Conservation (phyloP, 2,329 filamentous ascomycete species). For the Fusarium longipes region DNA sequence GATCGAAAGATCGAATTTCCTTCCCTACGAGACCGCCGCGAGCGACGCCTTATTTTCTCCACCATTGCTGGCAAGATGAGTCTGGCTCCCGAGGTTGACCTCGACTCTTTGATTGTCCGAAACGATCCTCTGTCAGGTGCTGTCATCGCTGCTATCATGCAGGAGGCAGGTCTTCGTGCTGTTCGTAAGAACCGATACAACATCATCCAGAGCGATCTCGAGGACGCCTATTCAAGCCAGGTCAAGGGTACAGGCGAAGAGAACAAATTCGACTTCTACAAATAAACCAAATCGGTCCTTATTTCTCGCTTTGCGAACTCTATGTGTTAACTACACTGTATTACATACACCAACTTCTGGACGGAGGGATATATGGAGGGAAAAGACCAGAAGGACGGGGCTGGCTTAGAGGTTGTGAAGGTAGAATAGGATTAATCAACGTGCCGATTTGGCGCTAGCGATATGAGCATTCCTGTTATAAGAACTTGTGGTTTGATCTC, state of each 20-base stretch:
- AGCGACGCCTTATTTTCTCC: conserved; percentile 94
- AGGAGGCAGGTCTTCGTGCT: conserved; percentile 93
- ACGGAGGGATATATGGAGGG: conserved; percentile 16
- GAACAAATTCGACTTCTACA: conserved; percentile 92
- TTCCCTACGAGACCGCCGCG: conserved; percentile 90
- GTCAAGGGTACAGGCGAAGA: conserved; percentile 81
- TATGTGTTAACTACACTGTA: conserved; percentile 40
- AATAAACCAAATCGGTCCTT: conserved; percentile 59
- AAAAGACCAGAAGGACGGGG: conserved; percentile 24
- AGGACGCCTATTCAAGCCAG: conserved; percentile 96
- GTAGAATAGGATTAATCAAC: conserved; percentile 39
- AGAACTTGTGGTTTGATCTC: conserved; percentile 5
- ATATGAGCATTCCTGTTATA: conserved; percentile 3
- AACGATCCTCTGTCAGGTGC: conserved; percentile 96
- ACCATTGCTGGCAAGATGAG: conserved; percentile 99
- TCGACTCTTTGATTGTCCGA: conserved; percentile 94
- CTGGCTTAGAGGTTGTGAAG: conserved; percentile 13
- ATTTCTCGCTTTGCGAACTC: conserved; percentile 10
- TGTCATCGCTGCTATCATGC: conserved; percentile 98
- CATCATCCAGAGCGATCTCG: conserved; percentile 96
- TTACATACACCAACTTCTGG: conserved; percentile 33
- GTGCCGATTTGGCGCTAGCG: conserved; percentile 14
- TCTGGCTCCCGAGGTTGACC: conserved; percentile 92
- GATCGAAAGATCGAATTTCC: conserved; percentile 99
- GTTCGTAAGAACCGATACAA: conserved; percentile 99